Percentiles rank a stretch among this genome's conserved stretches.
phyloP scores from a whole-genome alignment of 208 protist genomes.

The Phytomonas francai region DNA sequence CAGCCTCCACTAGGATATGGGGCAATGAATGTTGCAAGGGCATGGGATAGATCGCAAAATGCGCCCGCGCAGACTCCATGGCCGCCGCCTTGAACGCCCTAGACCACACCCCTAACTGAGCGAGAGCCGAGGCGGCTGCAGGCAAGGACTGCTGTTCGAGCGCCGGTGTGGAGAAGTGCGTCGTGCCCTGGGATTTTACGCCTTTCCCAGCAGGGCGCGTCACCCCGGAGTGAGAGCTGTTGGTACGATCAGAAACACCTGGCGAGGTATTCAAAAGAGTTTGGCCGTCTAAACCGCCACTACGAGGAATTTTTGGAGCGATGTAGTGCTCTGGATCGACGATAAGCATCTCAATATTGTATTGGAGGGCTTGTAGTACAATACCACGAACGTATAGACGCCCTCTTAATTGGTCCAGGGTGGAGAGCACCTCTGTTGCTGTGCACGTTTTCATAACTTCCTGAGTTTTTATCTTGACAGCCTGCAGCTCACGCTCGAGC shows the following conservation, averaged over 20 bases:
- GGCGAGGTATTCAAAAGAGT: neutral
- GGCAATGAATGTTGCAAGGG: slow-evolving; percentile 37
- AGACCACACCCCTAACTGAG: slow-evolving; percentile 36
- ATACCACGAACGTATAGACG: slow-evolving; percentile 57
- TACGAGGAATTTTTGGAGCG: neutral
- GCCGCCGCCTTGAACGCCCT: slow-evolving; percentile 23
- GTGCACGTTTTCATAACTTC: slow-evolving; percentile 32
- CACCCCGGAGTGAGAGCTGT: neutral
- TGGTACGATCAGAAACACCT: neutral
- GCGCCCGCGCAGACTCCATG: slow-evolving; percentile 18
- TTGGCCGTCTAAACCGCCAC: neutral
- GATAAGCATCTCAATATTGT: slow-evolving; percentile 51
- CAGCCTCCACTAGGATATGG: neutral
- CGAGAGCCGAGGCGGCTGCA: slow-evolving; percentile 24
- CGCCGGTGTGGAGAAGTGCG: slow-evolving; percentile 8
- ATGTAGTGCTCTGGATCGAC: slow-evolving; percentile 52
- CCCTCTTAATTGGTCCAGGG: slow-evolving; percentile 58
- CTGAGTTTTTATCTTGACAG: slow-evolving; percentile 22
- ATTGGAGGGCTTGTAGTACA: slow-evolving; percentile 43
- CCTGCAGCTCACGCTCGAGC: slow-evolving; percentile 25
- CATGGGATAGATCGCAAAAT: slow-evolving; percentile 33
- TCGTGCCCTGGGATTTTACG: neutral
- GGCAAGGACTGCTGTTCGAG: slow-evolving; percentile 24
- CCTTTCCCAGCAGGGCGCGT: neutral
- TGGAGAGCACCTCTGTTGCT: slow-evolving; percentile 13